Base-by-base conservation (phyloP, 1,284 basidiomycete species). In the Xanthoconium separans region DNA sequence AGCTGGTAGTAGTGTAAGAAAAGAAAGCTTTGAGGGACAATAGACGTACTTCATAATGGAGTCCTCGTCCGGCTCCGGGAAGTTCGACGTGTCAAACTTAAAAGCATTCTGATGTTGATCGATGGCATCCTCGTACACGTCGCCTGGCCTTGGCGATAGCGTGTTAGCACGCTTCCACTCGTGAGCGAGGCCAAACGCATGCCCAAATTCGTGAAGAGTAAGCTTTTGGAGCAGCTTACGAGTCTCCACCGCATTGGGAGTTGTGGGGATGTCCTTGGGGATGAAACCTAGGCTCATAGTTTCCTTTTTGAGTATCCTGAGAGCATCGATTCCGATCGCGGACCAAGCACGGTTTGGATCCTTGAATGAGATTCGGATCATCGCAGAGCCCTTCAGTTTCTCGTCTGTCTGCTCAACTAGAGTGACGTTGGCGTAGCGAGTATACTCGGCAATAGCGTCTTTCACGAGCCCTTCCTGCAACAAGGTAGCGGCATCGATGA, bases 191-290 rank as follows among this genome's bases (percentile, higher is more conserved):
- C 30, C 44, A 31, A 44, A 22, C 13, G 44, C 44, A 10, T 44
- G 44, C 20, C 44, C 44, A 16, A 44, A 44, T 33, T 44, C 12
- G 18, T 44, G 44, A 30, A 44, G 44, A 33, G 8, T 22, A 4
- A 20, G 18, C 13, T 10, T 22, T 18, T 15, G 16, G 18, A 20
- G 2, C 9, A 2, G 6, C 7, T 22, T 4, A 11, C 18, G 37
- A 34, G 4, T 16, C 18, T 1, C 8, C 18, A 20, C 4, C 4
- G 0, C 6, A 3, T 8, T 0, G 15, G 7, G 7, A 1, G 1
- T 6, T 16, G 33, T 12, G 16, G 27, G 27, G 27, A 27, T 4
- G 3, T 5, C 7, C 11, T 0, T 9, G 30, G 29, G 8, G 12
- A 44, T 29, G 18, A 44, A 44, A 7, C 29, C 29, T n/a, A 44